Percentiles rank a stretch among this genome's conserved stretches.
Evolutionary conservation across 2,329 filamentous ascomycete species (phyloP).

Genomic region (Hyphodiscus sp.): DNA sequence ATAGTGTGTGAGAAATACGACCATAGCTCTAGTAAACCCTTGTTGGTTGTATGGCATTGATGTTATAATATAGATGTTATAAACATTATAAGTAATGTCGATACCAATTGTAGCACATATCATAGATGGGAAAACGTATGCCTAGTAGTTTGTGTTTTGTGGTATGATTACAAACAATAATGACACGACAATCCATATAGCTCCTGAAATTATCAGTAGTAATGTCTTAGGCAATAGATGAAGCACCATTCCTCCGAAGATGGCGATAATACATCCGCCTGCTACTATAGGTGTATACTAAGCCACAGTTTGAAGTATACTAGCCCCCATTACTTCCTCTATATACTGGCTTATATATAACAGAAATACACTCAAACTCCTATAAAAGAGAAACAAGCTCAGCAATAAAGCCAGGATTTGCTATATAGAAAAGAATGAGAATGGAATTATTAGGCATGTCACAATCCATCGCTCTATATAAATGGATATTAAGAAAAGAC

Average conservation of each 20-base stretch:
- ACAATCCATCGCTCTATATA: too few species aligned
- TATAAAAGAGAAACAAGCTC: too few species aligned
- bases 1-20: not conserved
- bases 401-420: too few species aligned
- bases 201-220: slow-evolving; percentile 42
- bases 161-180: slow-evolving; percentile 47
- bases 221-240: slow-evolving; percentile 44
- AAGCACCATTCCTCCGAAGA: slow-evolving; percentile 53
- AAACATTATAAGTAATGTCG: slow-evolving; percentile 67
- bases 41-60: slow-evolving; percentile 57
- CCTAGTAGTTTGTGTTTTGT: slow-evolving; percentile 46
- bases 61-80: slow-evolving; percentile 69
- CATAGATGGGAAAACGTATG: slow-evolving; percentile 63
- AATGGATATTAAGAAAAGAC: too few species aligned
- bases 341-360: not conserved
- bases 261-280: slow-evolving; percentile 40
- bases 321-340: not conserved
- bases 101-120: slow-evolving; percentile 61
- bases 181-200: slow-evolving; percentile 40
- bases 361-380: too few species aligned
- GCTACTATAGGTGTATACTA: slow-evolving; percentile 61
- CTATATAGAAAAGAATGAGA: slow-evolving; percentile 30
- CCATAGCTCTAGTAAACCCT: slow-evolving; percentile 58
- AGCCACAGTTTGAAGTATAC: slow-evolving; percentile 37
- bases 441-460: too few species aligned